These are phyloP conservation scores for Bacidia gigantensis DNA, from an alignment of 495 filamentous ascomycete species.

Conservation along the genomic window DNA sequence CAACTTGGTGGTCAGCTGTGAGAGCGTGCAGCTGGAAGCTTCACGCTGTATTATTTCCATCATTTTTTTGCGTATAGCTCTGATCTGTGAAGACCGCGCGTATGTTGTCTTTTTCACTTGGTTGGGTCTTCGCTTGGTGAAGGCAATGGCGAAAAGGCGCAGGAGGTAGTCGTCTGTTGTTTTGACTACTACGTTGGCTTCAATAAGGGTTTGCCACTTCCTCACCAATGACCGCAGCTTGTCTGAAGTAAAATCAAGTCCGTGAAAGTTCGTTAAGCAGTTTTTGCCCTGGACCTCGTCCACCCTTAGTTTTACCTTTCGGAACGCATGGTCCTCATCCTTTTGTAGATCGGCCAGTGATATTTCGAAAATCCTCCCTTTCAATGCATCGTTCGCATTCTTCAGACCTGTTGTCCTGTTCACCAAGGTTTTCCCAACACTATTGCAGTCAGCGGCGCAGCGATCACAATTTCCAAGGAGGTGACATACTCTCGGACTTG, in stretches of 20 bases:
- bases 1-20: slow-evolving; percentile 91
- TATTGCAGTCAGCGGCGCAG: slow-evolving; percentile 24
- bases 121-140: slow-evolving; percentile 96
- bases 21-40: slow-evolving; percentile 80
- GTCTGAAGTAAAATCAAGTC: slow-evolving; percentile 98
- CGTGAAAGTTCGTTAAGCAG: slow-evolving; percentile 99
- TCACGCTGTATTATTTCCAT: slow-evolving; percentile 95
- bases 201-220: slow-evolving; percentile 98
- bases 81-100: slow-evolving; percentile 86
- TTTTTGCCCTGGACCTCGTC: slow-evolving; percentile 99
- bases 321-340: slow-evolving; percentile 98
- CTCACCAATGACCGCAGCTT: slow-evolving; percentile 96
- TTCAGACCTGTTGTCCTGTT: slow-evolving; percentile 99
- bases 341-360: slow-evolving; percentile 98
- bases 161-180: slow-evolving; percentile 98
- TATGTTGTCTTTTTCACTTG: slow-evolving; percentile 99
- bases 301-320: slow-evolving; percentile 97
- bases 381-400: slow-evolving; percentile 97
- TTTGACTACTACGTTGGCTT: slow-evolving; percentile 99
- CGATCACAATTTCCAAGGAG: slow-evolving; percentile 3
- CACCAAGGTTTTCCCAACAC: slow-evolving; percentile 97
- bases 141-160: slow-evolving; percentile 94
- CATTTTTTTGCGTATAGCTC: slow-evolving; percentile 98
- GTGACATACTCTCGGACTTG: slow-evolving; percentile 80
- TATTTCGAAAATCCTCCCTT: slow-evolving; percentile 97